Evolutionary conservation across 2,329 filamentous ascomycete species (phyloP), one percentile per base, ranked within the genome.

Genomic region (Arthrobotrys sinensis): DNA sequence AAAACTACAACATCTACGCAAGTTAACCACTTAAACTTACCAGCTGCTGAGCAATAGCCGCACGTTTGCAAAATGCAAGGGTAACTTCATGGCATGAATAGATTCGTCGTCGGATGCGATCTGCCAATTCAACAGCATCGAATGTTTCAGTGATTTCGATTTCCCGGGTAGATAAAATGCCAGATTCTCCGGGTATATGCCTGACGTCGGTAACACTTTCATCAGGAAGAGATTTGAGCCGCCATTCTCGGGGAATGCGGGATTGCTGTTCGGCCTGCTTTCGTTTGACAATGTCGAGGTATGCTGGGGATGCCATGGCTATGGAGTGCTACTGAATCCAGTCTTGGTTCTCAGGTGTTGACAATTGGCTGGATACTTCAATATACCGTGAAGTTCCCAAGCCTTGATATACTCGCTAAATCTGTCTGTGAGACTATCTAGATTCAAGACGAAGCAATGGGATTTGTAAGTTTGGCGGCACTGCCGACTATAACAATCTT

Each of bases 21-120:
- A 43, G n/a, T 4, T 62, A 21, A 10, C 34, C 40, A 45, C 19
- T 14, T 21, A 11, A 45, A 70, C 73, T 32, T 71, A 84, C 83
- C 55, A 86, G 82, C 80, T 88, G 87, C 48, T 87, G 86, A 1
- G 86, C 86, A 50, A 88, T 85, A 0, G 86, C 85, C 0, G 86
- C 86, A 5, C 87, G 84, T 80, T 88, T 88, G 79, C 86, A 87
- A 80, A 88, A 88, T n/a, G 86, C 87, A 3, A 82, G 82, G 0
- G 85, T 82, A 1, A 88, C 85, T n/a, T 85, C 84, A 45, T 82
- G 80, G 0, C 83, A 82, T 2, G 80, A 83, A 52, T 79, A 82
- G 28, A 80, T 62, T 14, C 80, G 72, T 12, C 55, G 66, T 16
- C 68, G 72, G 7, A 87, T 85, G 8, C 84, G 85, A 32, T 82